Evolutionary conservation across 2,329 filamentous ascomycete species (phyloP).

Genomic region (Cladosporium austrohemisphaericum): DNA sequence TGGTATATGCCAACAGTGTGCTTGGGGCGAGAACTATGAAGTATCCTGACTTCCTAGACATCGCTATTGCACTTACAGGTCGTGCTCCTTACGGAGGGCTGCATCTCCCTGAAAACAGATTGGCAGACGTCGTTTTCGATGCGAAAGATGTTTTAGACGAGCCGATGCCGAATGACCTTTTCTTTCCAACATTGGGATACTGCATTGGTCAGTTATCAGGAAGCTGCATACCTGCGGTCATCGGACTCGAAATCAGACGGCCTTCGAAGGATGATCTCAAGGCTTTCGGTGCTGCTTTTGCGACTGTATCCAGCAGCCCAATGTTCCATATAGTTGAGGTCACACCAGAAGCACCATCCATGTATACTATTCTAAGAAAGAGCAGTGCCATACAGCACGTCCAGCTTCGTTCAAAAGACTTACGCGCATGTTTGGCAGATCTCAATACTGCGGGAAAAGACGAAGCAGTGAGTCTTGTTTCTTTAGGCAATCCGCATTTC

Average conservation of each 20-base stretch:
- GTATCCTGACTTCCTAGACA: constrained; percentile 46
- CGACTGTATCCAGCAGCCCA: constrained; percentile 39
- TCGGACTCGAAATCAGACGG: constrained; percentile 31
- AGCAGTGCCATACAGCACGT: not conserved
- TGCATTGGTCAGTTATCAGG: constrained; percentile 32
- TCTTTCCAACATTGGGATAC: constrained; percentile 42
- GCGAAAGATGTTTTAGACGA: not conserved
- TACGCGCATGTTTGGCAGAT: not conserved
- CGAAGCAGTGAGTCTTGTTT: constrained; percentile 36
- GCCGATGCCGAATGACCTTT: constrained; percentile 31
- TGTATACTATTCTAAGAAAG: constrained; percentile 14
- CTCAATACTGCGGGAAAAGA: constrained; percentile 17
- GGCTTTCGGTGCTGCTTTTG: constrained; percentile 45
- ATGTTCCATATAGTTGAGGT: constrained; percentile 45
- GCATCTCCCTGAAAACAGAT: constrained; percentile 27
- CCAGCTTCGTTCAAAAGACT: not conserved
- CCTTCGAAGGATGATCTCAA: constrained; percentile 37
- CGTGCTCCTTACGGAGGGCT: constrained; percentile 32
- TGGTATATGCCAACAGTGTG: constrained; percentile 46
- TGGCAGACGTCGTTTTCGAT: constrained; percentile 16
- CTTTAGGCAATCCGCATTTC: constrained; percentile 47
- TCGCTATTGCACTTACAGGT: constrained; percentile 44
- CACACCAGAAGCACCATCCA: constrained; percentile 36
- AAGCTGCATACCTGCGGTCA: constrained; percentile 35
- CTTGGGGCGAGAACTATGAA: constrained; percentile 45